Evolutionary conservation across 805 yeast species (phyloP), one percentile per base, ranked within the genome.

Genomic region (Hanseniaspora taiwanica): DNA sequence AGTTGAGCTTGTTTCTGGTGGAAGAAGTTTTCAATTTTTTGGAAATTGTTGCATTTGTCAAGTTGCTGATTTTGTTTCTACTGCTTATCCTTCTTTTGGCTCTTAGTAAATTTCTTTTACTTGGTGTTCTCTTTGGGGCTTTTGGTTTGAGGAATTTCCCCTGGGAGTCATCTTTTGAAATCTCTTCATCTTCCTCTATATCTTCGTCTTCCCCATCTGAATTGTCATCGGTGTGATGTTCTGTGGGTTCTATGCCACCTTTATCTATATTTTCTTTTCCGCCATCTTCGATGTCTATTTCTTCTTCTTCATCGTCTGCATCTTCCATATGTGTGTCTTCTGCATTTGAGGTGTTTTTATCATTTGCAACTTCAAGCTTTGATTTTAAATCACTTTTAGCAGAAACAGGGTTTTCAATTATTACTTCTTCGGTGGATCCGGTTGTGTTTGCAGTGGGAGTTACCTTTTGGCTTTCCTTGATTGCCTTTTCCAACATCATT

Each of bases 391-490:
- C 14, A 16, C 34, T 21, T 13, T 37, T 29, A 7, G 10, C 21
- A 7, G 25, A 23, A n/a, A n/a, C n/a, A n/a, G n/a, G n/a, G n/a
- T n/a, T n/a, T n/a, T n/a, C n/a, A n/a, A n/a, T n/a, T n/a, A n/a
- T n/a, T n/a, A n/a, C n/a, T n/a, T n/a, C n/a, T n/a, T n/a, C n/a
- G n/a, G n/a, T n/a, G n/a, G n/a, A n/a, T 34, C 24, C 20, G 19
- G 19, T 2, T 40, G 29, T 17, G 8, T 23, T 25, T 19, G 43
- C 44, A 9, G 35, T 46, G 24, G 52, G 52, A 1, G 64, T 63
- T 21, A 62, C 61, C 29, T 58, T 58, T 45, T 59, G 57, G 39
- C 68, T 62, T 43, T 64, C 69, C 35, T 59, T 58, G 38, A 65
- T 52, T 1, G 62, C 70, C 42, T 65, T 55, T 41, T 65, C 63